Evolutionary conservation across 2,329 filamentous ascomycete species (phyloP), one percentile per base, ranked within the genome.

Genomic region (Hirsutella minnesotensis): DNA sequence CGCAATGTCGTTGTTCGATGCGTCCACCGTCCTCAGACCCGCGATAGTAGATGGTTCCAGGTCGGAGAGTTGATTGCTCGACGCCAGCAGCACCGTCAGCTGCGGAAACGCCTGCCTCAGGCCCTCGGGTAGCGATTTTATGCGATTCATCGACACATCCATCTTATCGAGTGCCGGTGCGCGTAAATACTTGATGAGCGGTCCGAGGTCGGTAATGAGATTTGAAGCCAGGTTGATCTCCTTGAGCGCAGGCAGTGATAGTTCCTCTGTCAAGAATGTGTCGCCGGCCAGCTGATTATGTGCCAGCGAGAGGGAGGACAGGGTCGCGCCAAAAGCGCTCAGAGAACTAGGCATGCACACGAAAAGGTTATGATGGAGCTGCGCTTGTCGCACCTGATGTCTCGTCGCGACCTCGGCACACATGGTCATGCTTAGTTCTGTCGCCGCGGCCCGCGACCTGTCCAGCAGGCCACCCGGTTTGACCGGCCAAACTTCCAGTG

Each of bases 1-100:
- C n/a, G 76, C 75, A 48, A 96, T 86, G 40, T 90, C 83, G 56
- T 96, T 96, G 60, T 87, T 89, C 49, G 78, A 79, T 9, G 87
- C 77, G 57, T 94, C 86, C 3, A 94, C 76, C 5, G 83, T 74
- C 49, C 78, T 77, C 44, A 95, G 59, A 0, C 90, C 89, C 40
- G 73, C 71, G 31, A 95, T 77, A 9, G 79, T 70, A 9, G 87
- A 81, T 0, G 86, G 81, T 1, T 83, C 75, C 15, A 94, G 70
- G 13, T 83, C 80, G 5, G 73, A 69, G 40, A 95, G 73, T 49
- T 81, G 79, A 58, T 96, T 96, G 61, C 94, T 87, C 3, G 80
- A 76, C 1, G 79, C 81, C 16, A 90, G 66, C 9, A 96, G 68
- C 0, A 83, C 77, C 1, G 71, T 73, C 35, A 95, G 69, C 7